phyloP scores from a whole-genome alignment of 257 asterid species.

The Solanum clarkiae region DNA sequence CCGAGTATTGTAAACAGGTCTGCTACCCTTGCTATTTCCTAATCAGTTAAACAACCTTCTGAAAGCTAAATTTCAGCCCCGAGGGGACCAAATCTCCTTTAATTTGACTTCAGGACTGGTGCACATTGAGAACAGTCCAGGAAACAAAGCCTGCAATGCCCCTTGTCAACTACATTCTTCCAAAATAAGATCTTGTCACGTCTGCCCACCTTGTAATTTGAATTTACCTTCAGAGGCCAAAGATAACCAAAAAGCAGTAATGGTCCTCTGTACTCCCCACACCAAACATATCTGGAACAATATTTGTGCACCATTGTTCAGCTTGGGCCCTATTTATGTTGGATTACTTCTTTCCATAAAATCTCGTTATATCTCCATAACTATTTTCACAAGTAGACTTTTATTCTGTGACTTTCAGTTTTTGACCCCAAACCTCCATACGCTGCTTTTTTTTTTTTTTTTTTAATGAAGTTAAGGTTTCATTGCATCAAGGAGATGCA shows the following conservation, averaged over 20 bases:
- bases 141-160: background rate
- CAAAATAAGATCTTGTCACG: background rate
- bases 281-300: background rate
- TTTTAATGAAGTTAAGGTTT: too few species aligned
- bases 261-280: background rate
- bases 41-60: background rate
- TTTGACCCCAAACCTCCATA: background rate
- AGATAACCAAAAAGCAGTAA: background rate
- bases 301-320: background rate
- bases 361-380: background rate
- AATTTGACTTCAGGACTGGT: background rate
- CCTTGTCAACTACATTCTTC: background rate
- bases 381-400: background rate
- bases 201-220: background rate
- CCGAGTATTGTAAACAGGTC: background rate
- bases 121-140: background rate
- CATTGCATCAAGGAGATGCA: too few species aligned
- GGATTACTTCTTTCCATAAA: background rate
- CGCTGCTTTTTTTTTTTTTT: background rate
- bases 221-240: background rate
- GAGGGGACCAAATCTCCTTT: background rate
- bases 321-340: background rate
- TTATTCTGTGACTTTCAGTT: background rate
- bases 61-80: background rate
- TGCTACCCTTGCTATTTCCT: background rate